Base-by-base conservation (phyloP, 768 basidiomycete genomes). In the Boletus sp. region DNA sequence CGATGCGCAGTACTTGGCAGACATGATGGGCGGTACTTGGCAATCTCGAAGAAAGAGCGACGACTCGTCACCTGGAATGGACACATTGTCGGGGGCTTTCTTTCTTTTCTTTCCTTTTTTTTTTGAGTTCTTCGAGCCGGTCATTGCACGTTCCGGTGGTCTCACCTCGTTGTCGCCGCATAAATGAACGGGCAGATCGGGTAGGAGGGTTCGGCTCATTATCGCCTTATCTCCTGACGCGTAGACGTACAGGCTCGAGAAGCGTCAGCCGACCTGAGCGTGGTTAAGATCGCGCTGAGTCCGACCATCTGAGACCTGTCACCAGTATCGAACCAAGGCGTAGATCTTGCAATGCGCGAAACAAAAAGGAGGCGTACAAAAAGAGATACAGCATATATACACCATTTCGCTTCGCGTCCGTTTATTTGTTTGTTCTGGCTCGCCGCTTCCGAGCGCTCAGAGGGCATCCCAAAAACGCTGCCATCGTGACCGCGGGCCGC, bases 401-500 rank as follows among this genome's bases (percentile, higher is more conserved):
- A 5, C 9, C 11, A 33, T 33, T 46, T 46, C 39, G 12, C 42
- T 44, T 44, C 24, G 24, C 42, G 7, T 44, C 15, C 40, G 40
- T 40, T 41, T 24, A 24, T 12, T 14, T 14, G 7, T 24, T 44
- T 44, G 42, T 14, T 44, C 7, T 44, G 18, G 8, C 20, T 44
- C 7, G 24, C 20, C n/a, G n/a, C 17, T 39, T 20, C 11, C 14
- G 55, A 12, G 36, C 20, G 36, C 29, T 17, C 20, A 55, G 6
- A 58, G 50, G 11, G 47, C 41, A 37, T 60, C 62, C 56, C 57
- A 67, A 12, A 58, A 54, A 36, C 45, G 40, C 24, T 60, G 42
- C 36, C 42, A 36, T 37, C 50, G 48, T 37, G 61, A 59, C 45
- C 45, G 59, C 32, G 77, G 76, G n/a, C 77, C 77, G 61, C 72